Base-by-base conservation (phyloP, 179 eudicot genomes). In the Monotropa hypopitys region DNA sequence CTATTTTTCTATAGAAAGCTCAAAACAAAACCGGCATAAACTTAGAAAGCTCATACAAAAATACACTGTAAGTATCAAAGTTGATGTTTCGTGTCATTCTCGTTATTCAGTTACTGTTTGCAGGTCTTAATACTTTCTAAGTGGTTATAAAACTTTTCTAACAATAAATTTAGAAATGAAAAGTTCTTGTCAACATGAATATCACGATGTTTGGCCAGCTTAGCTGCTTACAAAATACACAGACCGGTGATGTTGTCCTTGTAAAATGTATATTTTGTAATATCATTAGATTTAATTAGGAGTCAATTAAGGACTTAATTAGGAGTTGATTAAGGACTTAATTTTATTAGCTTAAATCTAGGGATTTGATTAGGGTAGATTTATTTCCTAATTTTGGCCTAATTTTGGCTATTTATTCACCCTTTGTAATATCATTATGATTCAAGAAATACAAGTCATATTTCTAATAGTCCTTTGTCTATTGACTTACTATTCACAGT, bases 21-120 rank as follows among this genome's bases (percentile, higher is more conserved):
- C 91, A 9, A 95, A 86, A 82, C 80, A 88, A 78, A 84, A 85
- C 80, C 86, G 97, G 70, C 92, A 84, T 81, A 95, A 93, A 84
- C 80, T 95, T 69, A 88, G 80, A 80, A 91, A 90, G 87, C 84
- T 95, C 33, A 73, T 91, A 26, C 88, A 90, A 75, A 89, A 93
- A 78, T 93, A 90, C 83, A 93, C 89, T 81, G 99, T 95, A 79
- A 89, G 98, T 83, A 43, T 3, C 51, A 26, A 18, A 66, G 65
- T 76, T 11, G 28, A 21, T 57, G 40, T 78, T 15, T 73, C 30
- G 9, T 38, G 11, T 77, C 28, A 38, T 5, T 43, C 53, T 43
- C 32, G n/a, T 57, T 33, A 51, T 49, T 50, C 42, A 13, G 20
- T 33, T 78, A 54, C 40, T 72, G 42, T 42, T 21, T 49, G n/a